These are phyloP conservation scores for Phalaenopsis aphrodite DNA, from an alignment of 106 monocot genomes.

Conservation along the genomic window DNA sequence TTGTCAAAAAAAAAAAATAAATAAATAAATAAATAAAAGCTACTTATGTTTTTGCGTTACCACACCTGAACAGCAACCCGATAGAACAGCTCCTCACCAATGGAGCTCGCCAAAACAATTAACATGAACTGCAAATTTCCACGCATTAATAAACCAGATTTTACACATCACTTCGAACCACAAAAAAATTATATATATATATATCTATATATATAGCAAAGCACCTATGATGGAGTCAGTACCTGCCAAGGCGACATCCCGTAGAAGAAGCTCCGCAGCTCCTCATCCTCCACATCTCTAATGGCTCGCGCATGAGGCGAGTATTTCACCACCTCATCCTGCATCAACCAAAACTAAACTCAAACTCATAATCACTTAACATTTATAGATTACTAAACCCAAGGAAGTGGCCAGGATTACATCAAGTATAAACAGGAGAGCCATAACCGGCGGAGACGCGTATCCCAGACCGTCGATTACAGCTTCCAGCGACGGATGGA, in stretches of 20 bases:
- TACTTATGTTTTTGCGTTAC: not conserved
- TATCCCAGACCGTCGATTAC: constrained; percentile 85
- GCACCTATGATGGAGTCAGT: not conserved
- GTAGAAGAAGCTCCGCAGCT: constrained; percentile 86
- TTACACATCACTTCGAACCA: not conserved
- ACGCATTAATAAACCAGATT: not conserved
- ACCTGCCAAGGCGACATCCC: constrained; percentile 86
- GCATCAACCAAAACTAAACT: not conserved
- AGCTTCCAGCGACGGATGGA: constrained; percentile 64
- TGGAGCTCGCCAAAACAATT: constrained; percentile 73
- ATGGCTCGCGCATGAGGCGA: constrained; percentile 97
- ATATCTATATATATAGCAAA: not conserved
- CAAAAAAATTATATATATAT: too few relatives aligned
- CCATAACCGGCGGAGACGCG: constrained; percentile 95
- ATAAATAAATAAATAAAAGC: too few relatives aligned
- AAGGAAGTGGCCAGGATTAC: constrained; percentile 21
- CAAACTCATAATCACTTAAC: not conserved
- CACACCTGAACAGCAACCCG: constrained; percentile 88
- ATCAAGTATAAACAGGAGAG: constrained; percentile 87
- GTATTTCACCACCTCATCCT: constrained; percentile 98
- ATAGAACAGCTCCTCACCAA: constrained; percentile 94
- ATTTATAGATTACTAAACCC: not conserved
- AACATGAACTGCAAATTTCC: constrained; percentile 65
- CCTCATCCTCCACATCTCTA: constrained; percentile 97
- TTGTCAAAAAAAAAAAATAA: not conserved